A percentile compares a stretch with the other conserved stretches of the same genome.
Evolutionary conservation across 306 rosid species (phyloP).

Genomic region (Glycine tomentella): DNA sequence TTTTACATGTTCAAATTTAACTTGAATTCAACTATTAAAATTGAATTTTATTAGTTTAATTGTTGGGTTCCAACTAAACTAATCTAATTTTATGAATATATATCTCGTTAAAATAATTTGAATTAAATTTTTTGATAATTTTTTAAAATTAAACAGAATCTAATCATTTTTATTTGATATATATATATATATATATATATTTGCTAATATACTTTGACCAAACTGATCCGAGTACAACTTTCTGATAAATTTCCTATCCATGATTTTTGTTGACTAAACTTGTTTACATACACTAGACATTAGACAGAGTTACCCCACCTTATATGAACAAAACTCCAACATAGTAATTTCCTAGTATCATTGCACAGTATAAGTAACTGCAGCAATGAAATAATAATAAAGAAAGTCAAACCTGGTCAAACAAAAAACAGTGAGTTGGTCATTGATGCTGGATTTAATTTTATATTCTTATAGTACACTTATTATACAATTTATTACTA

Average conservation of each 20-base stretch:
- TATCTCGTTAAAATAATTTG: too few relatives aligned
- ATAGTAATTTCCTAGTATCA: slow-evolving; percentile 26
- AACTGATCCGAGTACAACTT: neutral
- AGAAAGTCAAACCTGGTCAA: slow-evolving; percentile 13
- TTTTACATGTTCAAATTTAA: too few relatives aligned
- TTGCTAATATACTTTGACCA: neutral
- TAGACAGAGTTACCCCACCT: slow-evolving; percentile 2
- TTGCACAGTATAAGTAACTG: neutral
- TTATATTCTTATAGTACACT: too few relatives aligned
- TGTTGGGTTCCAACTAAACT: neutral
- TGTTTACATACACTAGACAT: neutral
- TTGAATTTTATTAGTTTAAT: too few relatives aligned
- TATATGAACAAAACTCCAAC: neutral
- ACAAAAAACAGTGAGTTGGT: slow-evolving; percentile 4
- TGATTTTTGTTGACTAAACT: neutral
- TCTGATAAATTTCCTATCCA: neutral
- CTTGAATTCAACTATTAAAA: too few relatives aligned
- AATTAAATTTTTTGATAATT: too few relatives aligned
- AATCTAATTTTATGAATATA: neutral
- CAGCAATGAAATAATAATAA: neutral
- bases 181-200: too few relatives aligned
- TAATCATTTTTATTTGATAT: too few relatives aligned
- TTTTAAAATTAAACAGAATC: neutral
- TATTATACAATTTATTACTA: neutral
- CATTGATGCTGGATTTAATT: neutral